Evolutionary conservation across 805 yeast species (phyloP).

Genomic region (Alloascoidea africana): DNA sequence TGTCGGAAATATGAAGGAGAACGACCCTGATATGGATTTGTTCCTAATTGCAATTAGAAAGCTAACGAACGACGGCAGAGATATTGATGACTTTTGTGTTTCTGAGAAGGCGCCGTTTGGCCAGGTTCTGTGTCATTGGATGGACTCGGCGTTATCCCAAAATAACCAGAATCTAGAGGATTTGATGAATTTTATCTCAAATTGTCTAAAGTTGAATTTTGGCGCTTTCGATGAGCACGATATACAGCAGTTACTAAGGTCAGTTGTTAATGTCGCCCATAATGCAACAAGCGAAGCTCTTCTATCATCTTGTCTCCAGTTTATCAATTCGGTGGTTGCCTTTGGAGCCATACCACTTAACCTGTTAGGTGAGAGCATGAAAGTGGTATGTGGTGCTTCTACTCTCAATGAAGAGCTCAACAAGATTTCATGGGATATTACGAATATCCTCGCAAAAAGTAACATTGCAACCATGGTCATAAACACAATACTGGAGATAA

Average conservation of each 20-base stretch:
- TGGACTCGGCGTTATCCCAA: constrained; percentile 14
- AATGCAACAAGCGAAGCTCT: constrained; percentile 23
- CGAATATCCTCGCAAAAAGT: constrained; percentile 22
- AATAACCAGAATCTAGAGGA: constrained; percentile 14
- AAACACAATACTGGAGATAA: constrained; percentile 8
- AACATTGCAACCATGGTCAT: constrained; percentile 11
- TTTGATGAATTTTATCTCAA: constrained; percentile 23
- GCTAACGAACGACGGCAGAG: constrained; percentile 37
- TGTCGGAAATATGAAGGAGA: constrained; percentile 21
- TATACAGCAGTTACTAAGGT: constrained; percentile 19
- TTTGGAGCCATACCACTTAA: constrained; percentile 31
- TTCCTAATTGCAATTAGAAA: constrained; percentile 30
- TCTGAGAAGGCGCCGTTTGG: constrained; percentile 26
- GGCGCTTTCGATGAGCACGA: constrained; percentile 26
- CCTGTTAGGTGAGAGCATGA: constrained; percentile 22
- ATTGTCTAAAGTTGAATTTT: constrained; percentile 33
- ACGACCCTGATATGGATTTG: constrained; percentile 28
- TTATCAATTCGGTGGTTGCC: constrained; percentile 27
- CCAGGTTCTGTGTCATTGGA: constrained; percentile 21
- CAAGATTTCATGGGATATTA: constrained; percentile 22
- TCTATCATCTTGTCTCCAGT: constrained; percentile 21
- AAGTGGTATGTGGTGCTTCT: constrained; percentile 30
- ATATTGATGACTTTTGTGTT: constrained; percentile 33
- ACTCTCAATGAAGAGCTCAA: constrained; percentile 21
- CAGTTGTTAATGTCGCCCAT: constrained; percentile 22